Conservation (phyloP, 108 stramenopile species). For the Pseudonitzschia pungens region DNA sequence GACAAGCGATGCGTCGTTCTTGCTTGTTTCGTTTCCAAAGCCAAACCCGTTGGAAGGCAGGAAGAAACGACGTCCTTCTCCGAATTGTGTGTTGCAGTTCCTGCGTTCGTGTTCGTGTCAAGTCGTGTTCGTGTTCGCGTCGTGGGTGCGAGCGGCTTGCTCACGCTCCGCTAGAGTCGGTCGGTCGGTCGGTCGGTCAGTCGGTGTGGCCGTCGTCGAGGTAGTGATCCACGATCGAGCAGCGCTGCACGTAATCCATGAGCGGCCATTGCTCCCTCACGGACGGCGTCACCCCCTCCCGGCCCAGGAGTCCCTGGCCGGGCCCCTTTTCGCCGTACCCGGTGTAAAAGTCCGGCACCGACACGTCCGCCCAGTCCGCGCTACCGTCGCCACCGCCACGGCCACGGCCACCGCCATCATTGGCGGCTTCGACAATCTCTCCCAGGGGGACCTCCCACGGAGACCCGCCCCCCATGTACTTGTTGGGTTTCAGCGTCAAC, state of each 20-base stretch:
- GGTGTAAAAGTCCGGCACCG: slow-evolving; percentile 42
- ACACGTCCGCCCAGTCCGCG: not conserved
- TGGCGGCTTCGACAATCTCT: slow-evolving; percentile 35
- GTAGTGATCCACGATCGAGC: slow-evolving; percentile 52
- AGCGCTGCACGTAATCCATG: slow-evolving; percentile 59
- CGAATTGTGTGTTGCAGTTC: no score
- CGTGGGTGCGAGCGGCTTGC: no score
- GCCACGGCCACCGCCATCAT: no score
- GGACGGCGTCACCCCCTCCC: slow-evolving; percentile 29
- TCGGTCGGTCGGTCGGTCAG: no score
- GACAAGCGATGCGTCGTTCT: no score
- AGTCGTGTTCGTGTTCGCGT: no score
- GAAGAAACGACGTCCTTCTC: no score
- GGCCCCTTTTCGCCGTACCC: slow-evolving; percentile 42
- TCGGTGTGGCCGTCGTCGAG: no score
- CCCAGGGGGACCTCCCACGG: slow-evolving; percentile 85
- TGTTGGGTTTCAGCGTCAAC: slow-evolving; percentile 59
- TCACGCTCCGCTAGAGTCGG: no score
- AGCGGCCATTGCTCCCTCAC: slow-evolving; percentile 47
- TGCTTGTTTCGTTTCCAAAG: no score
- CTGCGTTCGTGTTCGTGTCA: no score
- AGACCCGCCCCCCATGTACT: slow-evolving; percentile 60
- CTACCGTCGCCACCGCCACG: not conserved
- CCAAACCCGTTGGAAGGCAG: no score
- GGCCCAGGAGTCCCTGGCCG: slow-evolving; percentile 22